Conservation (phyloP, 768 basidiomycete species). For the Boletus speciosus region DNA sequence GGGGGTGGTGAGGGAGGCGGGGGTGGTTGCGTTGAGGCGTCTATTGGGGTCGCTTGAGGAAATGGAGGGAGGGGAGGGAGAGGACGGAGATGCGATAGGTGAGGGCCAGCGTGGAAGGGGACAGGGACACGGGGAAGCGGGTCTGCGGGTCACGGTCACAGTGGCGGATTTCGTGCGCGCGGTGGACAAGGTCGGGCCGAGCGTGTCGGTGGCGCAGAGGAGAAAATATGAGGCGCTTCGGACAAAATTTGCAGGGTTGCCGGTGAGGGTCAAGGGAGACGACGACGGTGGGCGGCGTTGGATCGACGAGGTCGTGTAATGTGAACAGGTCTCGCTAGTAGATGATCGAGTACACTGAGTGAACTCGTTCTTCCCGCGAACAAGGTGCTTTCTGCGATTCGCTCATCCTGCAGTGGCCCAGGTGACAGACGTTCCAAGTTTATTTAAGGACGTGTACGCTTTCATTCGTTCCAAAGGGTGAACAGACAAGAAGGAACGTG, state of each 20-base stretch:
- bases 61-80: constrained; percentile 39
- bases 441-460: too few species aligned
- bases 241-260: neutral
- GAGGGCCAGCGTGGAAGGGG: too few species aligned
- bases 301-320: neutral
- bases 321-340: too few species aligned
- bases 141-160: neutral
- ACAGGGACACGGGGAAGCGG: neutral
- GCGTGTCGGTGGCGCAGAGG: neutral
- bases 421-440: too few species aligned
- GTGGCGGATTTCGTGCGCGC: neutral
- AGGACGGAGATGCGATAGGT: neutral
- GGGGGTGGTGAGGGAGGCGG: constrained; percentile 84
- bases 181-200: neutral
- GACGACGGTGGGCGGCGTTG: neutral
- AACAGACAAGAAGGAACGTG: too few species aligned
- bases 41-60: constrained; percentile 65
- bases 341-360: too few species aligned
- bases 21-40: constrained; percentile 74
- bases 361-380: too few species aligned
- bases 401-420: too few species aligned
- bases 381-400: too few species aligned
- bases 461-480: too few species aligned
- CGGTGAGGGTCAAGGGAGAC: neutral
- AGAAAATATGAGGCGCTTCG: neutral